Conservation (phyloP, 768 basidiomycete species). For the Lactarius evosmus region DNA sequence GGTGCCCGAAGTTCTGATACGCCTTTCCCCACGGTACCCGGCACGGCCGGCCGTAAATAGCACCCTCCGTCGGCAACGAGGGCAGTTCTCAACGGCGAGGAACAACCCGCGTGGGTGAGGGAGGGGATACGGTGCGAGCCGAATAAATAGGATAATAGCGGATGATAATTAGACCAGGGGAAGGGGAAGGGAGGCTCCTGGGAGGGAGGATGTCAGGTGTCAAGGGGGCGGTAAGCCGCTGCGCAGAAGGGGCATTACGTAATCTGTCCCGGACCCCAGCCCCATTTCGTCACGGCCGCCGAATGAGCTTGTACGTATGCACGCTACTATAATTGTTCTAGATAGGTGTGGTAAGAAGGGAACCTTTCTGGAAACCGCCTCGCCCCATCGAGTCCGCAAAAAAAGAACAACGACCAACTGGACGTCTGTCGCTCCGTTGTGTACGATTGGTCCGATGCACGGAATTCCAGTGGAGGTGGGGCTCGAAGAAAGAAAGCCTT, state of each 20-base stretch:
- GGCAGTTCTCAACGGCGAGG: background rate
- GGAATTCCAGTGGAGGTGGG: constrained; percentile 14
- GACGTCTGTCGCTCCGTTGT: background rate
- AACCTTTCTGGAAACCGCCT: constrained; percentile 12
- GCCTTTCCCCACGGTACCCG: constrained; percentile 20
- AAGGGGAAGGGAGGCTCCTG: background rate
- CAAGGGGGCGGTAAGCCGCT: constrained; percentile 25
- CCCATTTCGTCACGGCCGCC: constrained; percentile 19
- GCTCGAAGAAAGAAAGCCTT: background rate
- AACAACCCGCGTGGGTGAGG: background rate
- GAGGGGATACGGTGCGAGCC: background rate
- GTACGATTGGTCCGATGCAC: constrained; percentile 17
- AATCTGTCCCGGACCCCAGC: constrained; percentile 1
- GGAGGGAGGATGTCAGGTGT: background rate
- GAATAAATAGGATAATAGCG: background rate
- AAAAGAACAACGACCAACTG: constrained; percentile 4
- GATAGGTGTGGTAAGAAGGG: constrained; percentile 7
- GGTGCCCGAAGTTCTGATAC: constrained; percentile 25
- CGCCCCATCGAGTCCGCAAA: background rate
- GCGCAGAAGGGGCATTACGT: constrained; percentile 17
- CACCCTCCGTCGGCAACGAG: constrained; percentile 13
- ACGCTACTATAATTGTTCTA: constrained; percentile 12
- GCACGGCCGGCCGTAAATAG: constrained; percentile 13
- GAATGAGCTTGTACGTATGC: constrained; percentile 2
- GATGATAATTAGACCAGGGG: background rate